Evolutionary conservation across 495 filamentous ascomycete genomes (phyloP), one percentile per base, ranked within the genome.

Genomic region (Penicillium tannophilum): DNA sequence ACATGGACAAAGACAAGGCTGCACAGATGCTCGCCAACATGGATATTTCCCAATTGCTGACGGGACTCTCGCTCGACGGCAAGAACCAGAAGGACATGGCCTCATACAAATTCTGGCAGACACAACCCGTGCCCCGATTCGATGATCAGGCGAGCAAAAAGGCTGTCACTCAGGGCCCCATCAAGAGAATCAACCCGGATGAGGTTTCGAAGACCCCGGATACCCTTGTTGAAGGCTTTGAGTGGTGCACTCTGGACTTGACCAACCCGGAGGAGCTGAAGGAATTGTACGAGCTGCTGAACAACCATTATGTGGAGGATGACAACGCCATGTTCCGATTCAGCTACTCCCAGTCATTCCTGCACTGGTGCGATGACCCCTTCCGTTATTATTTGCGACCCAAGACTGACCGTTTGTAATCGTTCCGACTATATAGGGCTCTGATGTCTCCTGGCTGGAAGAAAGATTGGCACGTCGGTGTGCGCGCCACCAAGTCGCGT

Each of bases 101-200:
- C 5, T 88, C 87, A 31, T 96, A 97, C 81, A 97, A 95, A 73
- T 98, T 98, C 74, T 98, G 94, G 94, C 86, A 90, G 69, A 98
- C 94, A 35, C 94, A 98, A 71, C 94, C 94, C 0, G 94, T 98
- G 31, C 90, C 91, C 10, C 86, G 86, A 55, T 97, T 97, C 62
- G 87, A 84, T 67, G 78, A 85, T 12, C 62, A 74, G 50, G 52
- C 65, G 46, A 68, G 66, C 54, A 67, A 74, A 45, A 63, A 71
- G 31, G 62, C 72, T 19, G 62, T 75, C 45, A 62, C 72, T 23
- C 86, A 89, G 50, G 87, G 87, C 0, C 81, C 84, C 2, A 89
- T 89, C 67, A 84, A 87, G 73, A 76, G 76, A 10, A 90, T 93
- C 64, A 86, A 91, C 60, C 83, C 89, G 3, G 88, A 89, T 54